Conservation (phyloP, 345 rosid genomes). For the Triadica sebifera region DNA sequence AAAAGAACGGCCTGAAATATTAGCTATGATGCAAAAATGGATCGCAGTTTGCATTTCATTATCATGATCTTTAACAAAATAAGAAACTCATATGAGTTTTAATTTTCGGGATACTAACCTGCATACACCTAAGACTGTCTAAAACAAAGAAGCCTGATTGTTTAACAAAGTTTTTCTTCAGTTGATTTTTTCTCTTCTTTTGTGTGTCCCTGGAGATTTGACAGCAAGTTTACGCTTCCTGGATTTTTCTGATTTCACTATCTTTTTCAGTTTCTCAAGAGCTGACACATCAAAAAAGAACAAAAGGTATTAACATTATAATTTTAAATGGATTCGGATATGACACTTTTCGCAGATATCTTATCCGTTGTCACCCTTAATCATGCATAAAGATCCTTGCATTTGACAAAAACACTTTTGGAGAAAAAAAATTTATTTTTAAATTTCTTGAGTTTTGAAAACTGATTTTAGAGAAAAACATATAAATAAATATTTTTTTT, state of each 20-base stretch:
- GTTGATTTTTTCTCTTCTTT: conserved; percentile 21
- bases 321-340: too few relatives aligned
- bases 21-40: not conserved
- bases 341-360: too few relatives aligned
- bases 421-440: too few relatives aligned
- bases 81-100: not conserved
- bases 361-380: too few relatives aligned
- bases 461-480: too few relatives aligned
- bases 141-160: not conserved
- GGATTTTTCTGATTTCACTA: conserved; percentile 60
- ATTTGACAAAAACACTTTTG: too few relatives aligned
- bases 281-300: conserved; percentile 42
- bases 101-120: conserved; percentile 3
- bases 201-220: conserved; percentile 36
- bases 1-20: not conserved
- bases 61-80: not conserved
- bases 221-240: too few relatives aligned
- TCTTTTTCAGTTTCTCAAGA: conserved; percentile 69
- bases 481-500: too few relatives aligned
- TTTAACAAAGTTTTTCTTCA: conserved; percentile 20
- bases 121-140: not conserved
- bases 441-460: too few relatives aligned
- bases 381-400: too few relatives aligned
- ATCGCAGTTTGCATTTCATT: not conserved
- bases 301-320: too few relatives aligned